Evolutionary conservation across 495 filamentous ascomycete genomes (phyloP).

Genomic region (Clohesyomyces aquaticus): DNA sequence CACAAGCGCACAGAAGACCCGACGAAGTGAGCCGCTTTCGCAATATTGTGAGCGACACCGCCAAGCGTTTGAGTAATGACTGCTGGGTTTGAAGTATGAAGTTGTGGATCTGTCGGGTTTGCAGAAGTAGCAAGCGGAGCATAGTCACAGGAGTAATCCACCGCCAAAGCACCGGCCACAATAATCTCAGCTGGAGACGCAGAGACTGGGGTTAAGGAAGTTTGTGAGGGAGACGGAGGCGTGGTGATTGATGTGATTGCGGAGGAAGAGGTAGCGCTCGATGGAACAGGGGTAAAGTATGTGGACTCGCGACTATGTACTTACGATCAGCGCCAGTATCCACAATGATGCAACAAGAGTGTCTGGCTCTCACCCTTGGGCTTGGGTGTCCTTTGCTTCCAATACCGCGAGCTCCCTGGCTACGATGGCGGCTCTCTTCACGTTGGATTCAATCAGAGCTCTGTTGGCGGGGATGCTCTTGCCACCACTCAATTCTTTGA

Average conservation of each 20-base stretch:
- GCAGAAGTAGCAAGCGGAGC: conserved; percentile 49
- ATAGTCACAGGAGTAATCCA: conserved; percentile 86
- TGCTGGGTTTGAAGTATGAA: conserved; percentile 86
- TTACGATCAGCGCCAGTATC: conserved; percentile 38
- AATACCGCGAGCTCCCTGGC: conserved; percentile 75
- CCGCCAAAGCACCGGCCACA: conserved; percentile 85
- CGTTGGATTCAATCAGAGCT: conserved; percentile 78
- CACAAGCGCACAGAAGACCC: conserved; percentile 66
- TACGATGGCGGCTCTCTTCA: conserved; percentile 75
- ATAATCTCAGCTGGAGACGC: conserved; percentile 61
- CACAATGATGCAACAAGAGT: conserved; percentile 2
- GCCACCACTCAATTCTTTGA: conserved; percentile 77
- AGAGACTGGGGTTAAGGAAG: background rate
- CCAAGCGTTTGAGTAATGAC: conserved; percentile 79
- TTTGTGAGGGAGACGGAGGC: background rate
- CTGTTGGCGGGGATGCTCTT: conserved; percentile 75
- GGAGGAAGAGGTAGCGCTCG: conserved; percentile 2
- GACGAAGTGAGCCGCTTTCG: conserved; percentile 71
- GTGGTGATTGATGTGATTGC: background rate
- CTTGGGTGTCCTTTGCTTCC: conserved; percentile 44
- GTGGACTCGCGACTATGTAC: conserved; percentile 27
- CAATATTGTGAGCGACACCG: conserved; percentile 94
- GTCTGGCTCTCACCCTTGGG: conserved; percentile 39
- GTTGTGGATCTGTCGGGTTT: conserved; percentile 53
- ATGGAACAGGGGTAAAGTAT: conserved; percentile 25